Base-by-base conservation (phyloP, 306 rosid genomes). In the Vicia faba region DNA sequence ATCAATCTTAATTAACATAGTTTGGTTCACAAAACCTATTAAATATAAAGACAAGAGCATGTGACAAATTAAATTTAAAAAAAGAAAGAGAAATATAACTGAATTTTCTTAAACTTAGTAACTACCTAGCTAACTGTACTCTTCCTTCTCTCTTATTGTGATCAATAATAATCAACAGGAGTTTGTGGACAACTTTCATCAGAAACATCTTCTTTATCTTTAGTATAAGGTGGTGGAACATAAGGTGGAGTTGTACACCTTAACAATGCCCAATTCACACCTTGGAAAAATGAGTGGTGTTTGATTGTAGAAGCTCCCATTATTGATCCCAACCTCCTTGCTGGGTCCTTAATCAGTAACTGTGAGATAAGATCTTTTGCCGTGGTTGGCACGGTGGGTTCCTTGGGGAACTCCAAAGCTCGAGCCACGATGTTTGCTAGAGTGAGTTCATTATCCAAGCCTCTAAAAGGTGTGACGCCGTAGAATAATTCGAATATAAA, bases 361-460 rank as follows among this genome's bases (percentile, higher is more conserved):
- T 83, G 88, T 11, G 85, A 74, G 62, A 83, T 70, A 16, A 83
- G 85, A 65, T 83, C 88, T 74, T 80, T 83, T 7, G 81, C 83
- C 54, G 83, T 57, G 51, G 88, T 66, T 0, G 88, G 88, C 62
- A 83, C 79, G 61, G 68, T 16, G 10, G 88, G 85, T 58, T 83
- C 88, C 53, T 83, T 83, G 0, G 88, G 88, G 62, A 83, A 83
- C 88, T 83, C 88, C 5, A 83, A 74, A 67, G 88, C 88, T 57
- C 88, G 80, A 44, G 88, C 88, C 76, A 83, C 88, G 2, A 83
- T 83, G 63, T 83, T 83, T 9, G 88, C 88, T 18, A 83, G 35
- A 31, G 88, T 83, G 53, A 80, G 15, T 78, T 83, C 88, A 14
- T 83, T 77, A 73, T 80, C 88, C 55, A 77, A 10, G 0, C 88